Conservation (phyloP, 1,284 basidiomycete species). For the Cronartium quercuum region DNA sequence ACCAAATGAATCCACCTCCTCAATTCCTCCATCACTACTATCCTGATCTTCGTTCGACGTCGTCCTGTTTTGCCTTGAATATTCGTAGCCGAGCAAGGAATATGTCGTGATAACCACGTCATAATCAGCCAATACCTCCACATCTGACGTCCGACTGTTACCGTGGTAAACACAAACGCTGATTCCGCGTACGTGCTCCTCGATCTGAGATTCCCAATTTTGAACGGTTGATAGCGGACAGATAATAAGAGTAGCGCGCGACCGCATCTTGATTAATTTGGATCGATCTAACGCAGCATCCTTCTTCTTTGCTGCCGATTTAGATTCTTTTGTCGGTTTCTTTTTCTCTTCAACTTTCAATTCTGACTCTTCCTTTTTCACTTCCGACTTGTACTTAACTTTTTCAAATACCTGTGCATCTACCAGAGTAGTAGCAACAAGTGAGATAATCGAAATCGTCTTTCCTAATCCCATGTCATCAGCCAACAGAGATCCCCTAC, state of each 20-base stretch:
- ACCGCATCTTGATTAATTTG: constrained; percentile 52
- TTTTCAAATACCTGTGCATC: constrained; percentile 62
- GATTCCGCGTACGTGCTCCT: constrained; percentile 69
- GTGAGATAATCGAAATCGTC: constrained; percentile 82
- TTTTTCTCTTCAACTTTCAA: background rate
- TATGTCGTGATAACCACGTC: constrained; percentile 98
- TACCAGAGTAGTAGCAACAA: constrained; percentile 75
- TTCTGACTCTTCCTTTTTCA: background rate
- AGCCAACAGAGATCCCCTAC: constrained; percentile 77
- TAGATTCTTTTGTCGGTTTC: constrained; percentile 36
- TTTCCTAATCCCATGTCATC: constrained; percentile 85
- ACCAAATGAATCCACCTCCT: constrained; percentile 30
- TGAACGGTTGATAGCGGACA: constrained; percentile 93
- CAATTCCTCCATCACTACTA: constrained; percentile 23
- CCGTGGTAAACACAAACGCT: constrained; percentile 95
- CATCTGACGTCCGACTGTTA: constrained; percentile 74
- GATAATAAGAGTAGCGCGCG: constrained; percentile 87
- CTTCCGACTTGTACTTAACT: background rate
- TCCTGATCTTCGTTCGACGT: constrained; percentile 14
- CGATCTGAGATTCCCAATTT: constrained; percentile 98
- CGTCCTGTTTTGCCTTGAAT: constrained; percentile 64
- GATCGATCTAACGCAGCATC: constrained; percentile 42
- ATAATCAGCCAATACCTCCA: constrained; percentile 77
- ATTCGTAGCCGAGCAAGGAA: constrained; percentile 89
- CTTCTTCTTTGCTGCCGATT: constrained; percentile 33